Evolutionary conservation across 768 basidiomycete genomes (phyloP).

Genomic region (Leccinum boreale): DNA sequence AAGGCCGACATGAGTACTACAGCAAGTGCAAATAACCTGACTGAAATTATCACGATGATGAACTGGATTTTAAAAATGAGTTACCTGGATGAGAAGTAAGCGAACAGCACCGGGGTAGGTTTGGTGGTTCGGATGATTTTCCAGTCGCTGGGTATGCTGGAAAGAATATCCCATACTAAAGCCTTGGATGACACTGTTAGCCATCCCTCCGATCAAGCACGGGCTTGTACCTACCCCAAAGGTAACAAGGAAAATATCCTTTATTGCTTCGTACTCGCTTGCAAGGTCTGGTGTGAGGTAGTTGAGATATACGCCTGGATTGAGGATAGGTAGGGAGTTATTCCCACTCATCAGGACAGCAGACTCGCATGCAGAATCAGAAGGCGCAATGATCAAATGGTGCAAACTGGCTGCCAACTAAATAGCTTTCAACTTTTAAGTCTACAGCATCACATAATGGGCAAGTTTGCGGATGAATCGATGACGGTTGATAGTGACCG

Average conservation of each 20-base stretch:
- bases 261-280: slow-evolving; percentile 17
- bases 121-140: slow-evolving; percentile 14
- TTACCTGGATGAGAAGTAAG: slow-evolving; percentile 25
- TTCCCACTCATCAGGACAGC: slow-evolving; percentile 2
- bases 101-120: slow-evolving; percentile 16
- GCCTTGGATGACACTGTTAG: slow-evolving; percentile 14
- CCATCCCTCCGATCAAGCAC: background rate
- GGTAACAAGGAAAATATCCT: slow-evolving; percentile 17
- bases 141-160: slow-evolving; percentile 20
- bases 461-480: background rate
- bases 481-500: background rate
- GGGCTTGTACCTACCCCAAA: slow-evolving; percentile 15
- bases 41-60: slow-evolving; percentile 2
- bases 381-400: background rate
- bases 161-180: slow-evolving; percentile 26
- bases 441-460: background rate
- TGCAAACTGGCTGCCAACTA: background rate
- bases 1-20: slow-evolving; percentile 16
- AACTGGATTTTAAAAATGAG: background rate
- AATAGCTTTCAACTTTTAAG: background rate
- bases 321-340: slow-evolving; percentile 12
- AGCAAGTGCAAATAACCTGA: slow-evolving; percentile 18
- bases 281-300: slow-evolving; percentile 23
- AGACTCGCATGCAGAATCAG: background rate
- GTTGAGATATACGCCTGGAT: slow-evolving; percentile 24